Base-by-base conservation (phyloP, 768 basidiomycete species). In the Mycena haematopus region DNA sequence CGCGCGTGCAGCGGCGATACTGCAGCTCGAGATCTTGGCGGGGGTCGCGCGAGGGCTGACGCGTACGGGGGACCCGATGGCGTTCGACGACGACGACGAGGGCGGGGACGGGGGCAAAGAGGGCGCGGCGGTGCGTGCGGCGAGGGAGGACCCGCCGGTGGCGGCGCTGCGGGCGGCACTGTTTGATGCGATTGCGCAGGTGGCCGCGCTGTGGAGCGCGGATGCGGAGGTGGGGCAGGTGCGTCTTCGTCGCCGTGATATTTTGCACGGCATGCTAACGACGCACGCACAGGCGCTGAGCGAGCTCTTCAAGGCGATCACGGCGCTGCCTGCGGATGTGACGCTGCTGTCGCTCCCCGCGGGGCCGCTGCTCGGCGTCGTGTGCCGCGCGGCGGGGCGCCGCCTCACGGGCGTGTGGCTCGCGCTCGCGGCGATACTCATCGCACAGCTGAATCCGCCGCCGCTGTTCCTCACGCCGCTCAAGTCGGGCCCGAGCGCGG, bases 11-110 rank as follows among this genome's bases (percentile, higher is more conserved):
- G 70, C 87, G 3, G 85, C 86, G 2, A 85, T 93, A 22, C 81
- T 88, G 15, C 89, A 95, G 61, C 81, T 96, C 1, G 89, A 92
- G 67, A 91, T 89, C 0, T 79, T 98, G 15, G 84, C 93, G 0
- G 96, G 94, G 11, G 86, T 95, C 27, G 92, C 93, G 1, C 91
- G 90, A 62, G 96, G 96, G 5, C 81, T 98, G 7, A 93, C 96
- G 0, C 85, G 90, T 15, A 85, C 85, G 0, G 82, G 83, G 6
- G 95, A 96, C 68, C 83, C 86, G 29, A 72, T 90, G 49, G 78
- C 83, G 42, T 82, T 87, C 31, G 78, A 88, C 14, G 87, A 87
- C 53, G 84, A 80, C 24, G 81, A 83, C 6, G 40, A 14, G 40
- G 40, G n/a, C 3, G 36, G 11, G 21, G 81, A 79, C 13, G 79